Conservation (phyloP, 345 rosid species). For the Boechera stricta region DNA sequence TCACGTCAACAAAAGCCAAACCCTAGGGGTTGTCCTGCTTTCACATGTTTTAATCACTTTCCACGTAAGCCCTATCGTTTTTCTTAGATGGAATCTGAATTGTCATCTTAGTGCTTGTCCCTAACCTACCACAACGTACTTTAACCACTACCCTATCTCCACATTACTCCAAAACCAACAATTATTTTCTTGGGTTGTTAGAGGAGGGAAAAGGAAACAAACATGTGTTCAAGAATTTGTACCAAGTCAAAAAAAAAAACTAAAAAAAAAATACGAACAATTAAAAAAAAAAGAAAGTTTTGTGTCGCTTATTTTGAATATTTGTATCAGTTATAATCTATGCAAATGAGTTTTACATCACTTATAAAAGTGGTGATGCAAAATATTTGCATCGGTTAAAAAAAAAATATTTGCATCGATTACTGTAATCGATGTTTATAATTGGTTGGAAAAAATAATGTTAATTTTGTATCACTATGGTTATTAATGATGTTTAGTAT, state of each 20-base stretch:
- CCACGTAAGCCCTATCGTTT: slow-evolving; percentile 32
- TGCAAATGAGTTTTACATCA: no score
- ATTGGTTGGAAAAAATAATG: no score
- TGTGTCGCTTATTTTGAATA: no score
- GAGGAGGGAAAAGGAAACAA: slow-evolving; percentile 1
- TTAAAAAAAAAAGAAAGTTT: no score
- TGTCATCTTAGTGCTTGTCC: slow-evolving; percentile 34
- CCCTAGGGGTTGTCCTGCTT: slow-evolving; percentile 30
- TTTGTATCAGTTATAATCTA: no score
- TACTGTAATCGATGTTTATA: no score
- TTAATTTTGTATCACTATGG: no score
- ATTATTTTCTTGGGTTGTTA: not conserved
- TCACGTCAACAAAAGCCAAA: slow-evolving; percentile 40
- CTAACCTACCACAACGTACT: slow-evolving; percentile 31
- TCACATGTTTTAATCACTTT: slow-evolving; percentile 28
- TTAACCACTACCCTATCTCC: slow-evolving; percentile 28
- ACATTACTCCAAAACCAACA: slow-evolving; percentile 1
- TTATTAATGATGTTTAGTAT: no score
- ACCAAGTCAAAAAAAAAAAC: not conserved
- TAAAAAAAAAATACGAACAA: no score
- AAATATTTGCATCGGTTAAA: no score
- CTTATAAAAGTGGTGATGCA: no score
- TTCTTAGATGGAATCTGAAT: slow-evolving; percentile 19
- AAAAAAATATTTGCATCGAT: no score
- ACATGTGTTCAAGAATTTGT: not conserved